Percentiles rank a stretch among this genome's conserved stretches.
Evolutionary conservation across 192 early-diverging fungal species (phyloP).

Genomic region (Rhizophagus sp.): DNA sequence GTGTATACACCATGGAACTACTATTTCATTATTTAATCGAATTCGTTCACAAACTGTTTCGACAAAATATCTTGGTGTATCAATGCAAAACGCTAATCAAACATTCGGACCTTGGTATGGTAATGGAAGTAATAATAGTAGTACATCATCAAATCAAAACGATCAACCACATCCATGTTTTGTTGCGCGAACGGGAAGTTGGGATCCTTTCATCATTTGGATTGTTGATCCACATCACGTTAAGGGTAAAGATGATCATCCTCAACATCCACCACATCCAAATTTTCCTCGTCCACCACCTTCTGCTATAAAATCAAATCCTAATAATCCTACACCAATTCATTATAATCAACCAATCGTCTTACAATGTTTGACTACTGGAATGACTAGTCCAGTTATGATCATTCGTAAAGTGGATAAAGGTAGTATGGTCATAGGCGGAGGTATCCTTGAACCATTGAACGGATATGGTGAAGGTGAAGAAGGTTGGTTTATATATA

Average conservation of each 20-base stretch:
- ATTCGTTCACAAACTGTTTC: constrained; percentile 87
- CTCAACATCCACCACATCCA: constrained; percentile 39
- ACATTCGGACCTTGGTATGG: constrained; percentile 44
- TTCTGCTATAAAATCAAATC: constrained; percentile 66
- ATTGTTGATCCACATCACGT: constrained; percentile 66
- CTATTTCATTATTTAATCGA: constrained; percentile 87
- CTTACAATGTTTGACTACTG: constrained; percentile 84
- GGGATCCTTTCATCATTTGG: constrained; percentile 91
- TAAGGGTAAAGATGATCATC: constrained; percentile 54
- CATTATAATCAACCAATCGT: constrained; percentile 89
- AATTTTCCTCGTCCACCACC: constrained; percentile 80
- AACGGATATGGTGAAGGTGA: constrained; percentile 38
- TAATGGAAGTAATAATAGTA: not conserved
- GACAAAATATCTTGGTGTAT: constrained; percentile 80
- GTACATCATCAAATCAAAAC: not conserved
- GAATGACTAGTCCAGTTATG: constrained; percentile 78
- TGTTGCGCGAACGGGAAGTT: constrained; percentile 72
- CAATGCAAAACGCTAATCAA: constrained; percentile 42
- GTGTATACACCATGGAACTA: constrained; percentile 84
- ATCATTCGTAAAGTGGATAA: constrained; percentile 86
- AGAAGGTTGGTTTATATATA: constrained; percentile 20
- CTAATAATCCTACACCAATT: constrained; percentile 65
- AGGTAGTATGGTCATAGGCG: constrained; percentile 73
- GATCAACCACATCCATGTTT: constrained; percentile 62
- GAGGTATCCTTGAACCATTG: constrained; percentile 43